Evolutionary conservation across 352 stramenopile species (phyloP), one percentile per base, ranked within the genome.

Genomic region (Pythium plurisporium): DNA sequence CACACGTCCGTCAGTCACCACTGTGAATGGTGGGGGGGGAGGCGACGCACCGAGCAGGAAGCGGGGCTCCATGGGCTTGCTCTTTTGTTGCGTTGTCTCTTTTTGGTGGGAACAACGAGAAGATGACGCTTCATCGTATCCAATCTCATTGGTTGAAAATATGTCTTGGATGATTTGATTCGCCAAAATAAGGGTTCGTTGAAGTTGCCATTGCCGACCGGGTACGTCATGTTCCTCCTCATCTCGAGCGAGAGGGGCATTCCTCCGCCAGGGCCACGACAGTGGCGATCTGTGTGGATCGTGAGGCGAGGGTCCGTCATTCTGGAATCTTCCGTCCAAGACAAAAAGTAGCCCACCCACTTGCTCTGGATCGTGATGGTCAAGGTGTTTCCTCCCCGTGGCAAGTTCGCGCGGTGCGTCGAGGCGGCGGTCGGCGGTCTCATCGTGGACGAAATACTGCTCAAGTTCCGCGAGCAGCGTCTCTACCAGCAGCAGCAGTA

Each of bases 1-100:
- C 15, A 31, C 37, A 52, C n/a, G 17, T 29, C 36, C 15, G 6
- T 33, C 11, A 41, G 40, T 17, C 12, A 40, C 23, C 17, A n/a
- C 27, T 22, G 10, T 5, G 19, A 6, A 14, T 41, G 11, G n/a
- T 27, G 19, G 27, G 4, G n/a, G 30, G 25, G 17, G 12, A 7
- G 8, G 26, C 26, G 14, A 17, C 27, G 41, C 20, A 27, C 62
- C 62, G 30, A 69, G 38, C 7, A 69, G 12, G 26, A 64, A 69
- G 8, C 62, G 50, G 7, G 48, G n/a, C 50, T 53, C n/a, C 62
- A 69, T 62, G 9, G 36, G 48, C 33, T 12, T 51, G 38, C 4
- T 40, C 2, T 43, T 7, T 31, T 53, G n/a, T 30, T 42, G 34
- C 19, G 27, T 46, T 34, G 6, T 46, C 48, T 20, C 38, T 29